Conservation (phyloP, 2,329 filamentous ascomycete genomes). For the Clonostachys sp. region DNA sequence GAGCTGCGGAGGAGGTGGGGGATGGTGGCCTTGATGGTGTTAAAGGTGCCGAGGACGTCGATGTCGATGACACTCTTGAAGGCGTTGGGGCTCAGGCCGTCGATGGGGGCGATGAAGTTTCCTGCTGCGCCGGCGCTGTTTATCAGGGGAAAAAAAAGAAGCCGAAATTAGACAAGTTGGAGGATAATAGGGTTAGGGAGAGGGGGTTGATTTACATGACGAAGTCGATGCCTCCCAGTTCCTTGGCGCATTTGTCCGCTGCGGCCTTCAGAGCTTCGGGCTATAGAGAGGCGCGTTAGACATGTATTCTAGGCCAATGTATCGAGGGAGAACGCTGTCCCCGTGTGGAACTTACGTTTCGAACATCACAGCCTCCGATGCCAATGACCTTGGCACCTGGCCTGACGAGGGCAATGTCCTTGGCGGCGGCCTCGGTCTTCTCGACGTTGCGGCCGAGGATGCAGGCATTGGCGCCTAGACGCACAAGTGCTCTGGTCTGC, state of each 20-base stretch:
- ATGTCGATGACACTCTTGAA: slow-evolving; percentile 97
- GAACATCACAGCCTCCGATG: slow-evolving; percentile 75
- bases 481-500: slow-evolving; percentile 86
- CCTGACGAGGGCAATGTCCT: slow-evolving; percentile 76
- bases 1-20: slow-evolving; percentile 78
- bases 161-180: neutral
- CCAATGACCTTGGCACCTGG: slow-evolving; percentile 80
- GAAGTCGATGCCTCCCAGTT: slow-evolving; percentile 86
- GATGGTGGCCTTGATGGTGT: slow-evolving; percentile 88
- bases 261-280: slow-evolving; percentile 65
- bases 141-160: too few species aligned
- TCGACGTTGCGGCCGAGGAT: slow-evolving; percentile 87
- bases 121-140: slow-evolving; percentile 84
- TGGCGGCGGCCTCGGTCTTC: slow-evolving; percentile 79
- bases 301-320: slow-evolving; percentile 4
- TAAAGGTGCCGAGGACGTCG: slow-evolving; percentile 88
- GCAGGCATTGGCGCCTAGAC: slow-evolving; percentile 87
- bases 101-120: slow-evolving; percentile 87
- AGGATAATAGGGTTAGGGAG: too few species aligned
- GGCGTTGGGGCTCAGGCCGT: slow-evolving; percentile 77
- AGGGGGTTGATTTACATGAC: too few species aligned
- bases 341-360: slow-evolving; percentile 45
- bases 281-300: slow-evolving; percentile 16
- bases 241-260: slow-evolving; percentile 72
- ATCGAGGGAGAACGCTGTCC: neutral